Conservation (phyloP, 768 basidiomycete genomes). For the Leccinum longicurvipes region DNA sequence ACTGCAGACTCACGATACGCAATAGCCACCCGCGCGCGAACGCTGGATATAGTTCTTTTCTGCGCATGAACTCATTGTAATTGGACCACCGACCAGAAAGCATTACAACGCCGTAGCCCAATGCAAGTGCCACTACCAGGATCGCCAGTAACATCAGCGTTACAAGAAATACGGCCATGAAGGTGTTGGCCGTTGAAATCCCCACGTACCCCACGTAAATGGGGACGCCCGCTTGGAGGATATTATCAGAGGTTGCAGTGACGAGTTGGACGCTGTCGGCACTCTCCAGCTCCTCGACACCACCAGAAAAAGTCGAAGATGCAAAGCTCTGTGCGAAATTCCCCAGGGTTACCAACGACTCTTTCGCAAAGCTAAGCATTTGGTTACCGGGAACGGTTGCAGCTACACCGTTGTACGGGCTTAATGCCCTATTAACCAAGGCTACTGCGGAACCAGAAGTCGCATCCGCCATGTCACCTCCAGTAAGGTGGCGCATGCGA, state of each 20-base stretch:
- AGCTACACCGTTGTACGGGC: conserved; percentile 61
- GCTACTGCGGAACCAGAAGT: conserved; percentile 60
- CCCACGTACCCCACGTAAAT: conserved; percentile 75
- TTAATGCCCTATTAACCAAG: conserved; percentile 76
- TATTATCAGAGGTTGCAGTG: conserved; percentile 57
- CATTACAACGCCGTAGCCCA: conserved; percentile 48
- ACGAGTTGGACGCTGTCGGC: conserved; percentile 56
- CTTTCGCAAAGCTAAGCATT: background rate
- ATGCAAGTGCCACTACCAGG: conserved; percentile 44
- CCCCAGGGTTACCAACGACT: conserved; percentile 12
- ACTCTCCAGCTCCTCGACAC: conserved; percentile 23
- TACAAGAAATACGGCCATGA: conserved; percentile 83
- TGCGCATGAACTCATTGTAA: conserved; percentile 12
- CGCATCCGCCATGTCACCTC: conserved; percentile 66
- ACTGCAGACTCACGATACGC: conserved; percentile 54
- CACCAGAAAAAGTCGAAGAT: conserved; percentile 13
- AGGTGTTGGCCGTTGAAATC: conserved; percentile 84
- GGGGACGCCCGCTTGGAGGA: conserved; percentile 77
- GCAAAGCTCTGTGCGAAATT: conserved; percentile 7
- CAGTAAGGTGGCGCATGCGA: conserved; percentile 77
- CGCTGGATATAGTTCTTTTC: conserved; percentile 37
- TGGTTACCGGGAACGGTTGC: background rate
- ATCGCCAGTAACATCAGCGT: conserved; percentile 67
- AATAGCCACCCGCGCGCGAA: conserved; percentile 60
- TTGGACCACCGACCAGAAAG: conserved; percentile 22